Evolutionary conservation across 1,284 basidiomycete species (phyloP), one percentile per base, ranked within the genome.

Genomic region (Cryptococcus sp.): DNA sequence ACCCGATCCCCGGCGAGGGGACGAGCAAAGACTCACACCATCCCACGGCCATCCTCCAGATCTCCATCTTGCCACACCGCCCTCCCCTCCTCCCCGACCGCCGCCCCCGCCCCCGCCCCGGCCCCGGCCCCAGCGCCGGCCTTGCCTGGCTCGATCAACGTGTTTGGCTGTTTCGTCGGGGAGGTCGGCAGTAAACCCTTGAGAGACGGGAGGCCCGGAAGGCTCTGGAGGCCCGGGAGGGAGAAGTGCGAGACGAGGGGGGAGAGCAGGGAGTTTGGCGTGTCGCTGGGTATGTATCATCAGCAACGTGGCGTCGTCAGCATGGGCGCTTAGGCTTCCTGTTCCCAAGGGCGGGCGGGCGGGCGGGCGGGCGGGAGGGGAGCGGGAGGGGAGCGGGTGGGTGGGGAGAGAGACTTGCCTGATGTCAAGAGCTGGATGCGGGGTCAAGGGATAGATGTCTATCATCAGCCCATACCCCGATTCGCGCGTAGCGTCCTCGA

Each of bases 21-120:
- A 33, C 28, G 9, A 33, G 28, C 4, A 16, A 12, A n/a, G 11
- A 51, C 55, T 55, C 42, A 64, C 66, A 56, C 44, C 53, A 36
- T 51, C 23, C 64, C 63, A 8, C 50, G 44, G 4, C 71, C 68
- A 39, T 66, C 66, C 24, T 56, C 62, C 36, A 75, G 53, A 53
- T 72, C 66, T 9, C 49, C 66, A n/a, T 62, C 44, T 38, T 72
- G 64, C 71, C 72, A 73, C 5, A 49, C 21, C 3, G 63, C 62
- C 57, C 56, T 35, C 46, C 55, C 37, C n/a, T 16, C 35, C 33
- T 43, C 44, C 23, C 9, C 28, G 5, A 33, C 4, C 28, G 5
- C 28, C 16, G 23, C 24, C 21, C 40, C 39, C 15, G 46, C 7
- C 39, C 21, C 28, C 28, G 21, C 18, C 8, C 20, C 46, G 13